Percentiles rank a stretch among this genome's conserved stretches.
phyloP scores from a whole-genome alignment of 768 basidiomycete species.

The Galerina sulciceps region DNA sequence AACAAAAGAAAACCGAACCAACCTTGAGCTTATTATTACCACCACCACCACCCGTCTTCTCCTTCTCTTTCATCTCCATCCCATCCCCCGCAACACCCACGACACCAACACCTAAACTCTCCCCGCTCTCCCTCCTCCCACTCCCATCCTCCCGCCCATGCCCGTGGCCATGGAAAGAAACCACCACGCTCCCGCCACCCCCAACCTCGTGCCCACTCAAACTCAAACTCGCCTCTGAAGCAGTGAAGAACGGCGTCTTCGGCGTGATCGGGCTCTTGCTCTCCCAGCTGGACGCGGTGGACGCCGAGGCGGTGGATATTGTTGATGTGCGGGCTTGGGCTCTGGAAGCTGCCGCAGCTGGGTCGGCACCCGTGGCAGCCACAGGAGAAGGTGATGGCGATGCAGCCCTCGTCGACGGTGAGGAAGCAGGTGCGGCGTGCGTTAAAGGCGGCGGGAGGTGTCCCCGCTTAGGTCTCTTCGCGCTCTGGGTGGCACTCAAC shows the following conservation, averaged over 20 bases:
- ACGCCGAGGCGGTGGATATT: neutral
- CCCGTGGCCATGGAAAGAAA: neutral
- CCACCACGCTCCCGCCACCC: neutral
- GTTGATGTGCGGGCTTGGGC: neutral
- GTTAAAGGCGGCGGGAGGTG: neutral
- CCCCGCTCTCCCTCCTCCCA: neutral
- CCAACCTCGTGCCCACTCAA: neutral
- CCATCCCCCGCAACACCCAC: neutral
- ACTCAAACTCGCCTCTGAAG: slow-evolving; percentile 3
- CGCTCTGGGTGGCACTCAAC: neutral
- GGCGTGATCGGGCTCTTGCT: slow-evolving; percentile 15
- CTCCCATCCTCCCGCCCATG: too few species aligned
- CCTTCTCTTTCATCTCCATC: neutral
- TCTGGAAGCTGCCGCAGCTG: neutral
- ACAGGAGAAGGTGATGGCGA: too few species aligned
- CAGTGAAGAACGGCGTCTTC: slow-evolving; percentile 14
- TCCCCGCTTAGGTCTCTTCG: neutral
- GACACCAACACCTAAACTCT: neutral
- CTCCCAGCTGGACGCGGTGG: slow-evolving; percentile 5
- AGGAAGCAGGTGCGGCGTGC: too few species aligned
- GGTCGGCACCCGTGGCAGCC: too few species aligned
- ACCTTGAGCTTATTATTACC: too few species aligned
- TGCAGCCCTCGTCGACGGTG: too few species aligned
- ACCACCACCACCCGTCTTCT: neutral
- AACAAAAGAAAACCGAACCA: neutral